phyloP scores from a whole-genome alignment of 306 rosid species.

The Dalbergia oliveri region DNA sequence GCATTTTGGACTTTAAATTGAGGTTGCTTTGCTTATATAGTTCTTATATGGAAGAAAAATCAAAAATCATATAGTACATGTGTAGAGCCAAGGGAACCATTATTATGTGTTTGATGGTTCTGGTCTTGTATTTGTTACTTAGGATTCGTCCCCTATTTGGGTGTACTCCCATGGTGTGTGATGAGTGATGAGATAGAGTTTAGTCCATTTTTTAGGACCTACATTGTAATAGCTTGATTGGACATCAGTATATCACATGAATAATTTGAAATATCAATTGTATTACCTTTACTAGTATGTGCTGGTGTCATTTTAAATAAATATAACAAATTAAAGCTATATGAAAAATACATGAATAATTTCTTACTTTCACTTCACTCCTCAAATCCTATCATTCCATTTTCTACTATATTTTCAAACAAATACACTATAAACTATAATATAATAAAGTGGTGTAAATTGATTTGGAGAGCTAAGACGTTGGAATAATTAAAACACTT shows the following conservation, averaged over 20 bases:
- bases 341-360: too few relatives aligned
- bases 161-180: slow-evolving; percentile 53
- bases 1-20: not conserved
- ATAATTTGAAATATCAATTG: slow-evolving; percentile 8
- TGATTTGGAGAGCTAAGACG: too few relatives aligned
- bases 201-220: slow-evolving; percentile 48
- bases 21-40: not conserved
- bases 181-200: slow-evolving; percentile 51
- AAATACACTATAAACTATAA: too few relatives aligned
- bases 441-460: too few relatives aligned
- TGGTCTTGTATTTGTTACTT: slow-evolving; percentile 46
- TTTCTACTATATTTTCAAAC: too few relatives aligned
- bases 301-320: too few relatives aligned
- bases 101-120: slow-evolving; percentile 35
- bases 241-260: slow-evolving; percentile 12
- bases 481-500: too few relatives aligned
- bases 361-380: too few relatives aligned
- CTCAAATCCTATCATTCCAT: too few relatives aligned
- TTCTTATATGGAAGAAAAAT: not conserved
- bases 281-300: too few relatives aligned
- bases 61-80: slow-evolving; percentile 2
- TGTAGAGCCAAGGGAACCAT: slow-evolving; percentile 41
- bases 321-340: too few relatives aligned
- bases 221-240: slow-evolving; percentile 44
- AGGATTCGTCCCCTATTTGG: slow-evolving; percentile 60